Evolutionary conservation across 2,329 filamentous ascomycete genomes (phyloP), one percentile per base, ranked within the genome.

Genomic region (Chrysoporthe puriensis): DNA sequence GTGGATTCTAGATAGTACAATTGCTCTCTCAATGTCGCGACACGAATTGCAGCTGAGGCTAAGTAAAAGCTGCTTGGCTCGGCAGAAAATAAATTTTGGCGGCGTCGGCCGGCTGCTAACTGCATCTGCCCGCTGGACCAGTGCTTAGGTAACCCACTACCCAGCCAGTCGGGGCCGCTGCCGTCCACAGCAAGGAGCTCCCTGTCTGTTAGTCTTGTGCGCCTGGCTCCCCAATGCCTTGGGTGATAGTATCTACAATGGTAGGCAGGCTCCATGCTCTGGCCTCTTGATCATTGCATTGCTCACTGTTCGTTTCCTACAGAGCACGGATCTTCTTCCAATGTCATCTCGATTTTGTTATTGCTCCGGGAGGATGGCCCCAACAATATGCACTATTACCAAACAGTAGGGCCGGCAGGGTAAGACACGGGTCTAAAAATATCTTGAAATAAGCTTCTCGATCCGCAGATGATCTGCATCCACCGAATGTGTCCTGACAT

Each of bases 351-450:
- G n/a, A 34, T 21, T 21, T 21, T 32, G 11, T 54, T 34, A 21
- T 54, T 54, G 26, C 50, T 48, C 26, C 13, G 16, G 50, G 50
- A 11, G 32, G 21, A 54, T 13, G 50, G 14, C 11, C 9, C 34
- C 21, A 36, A 60, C 13, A n/a, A 32, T 93, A 26, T 70, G n/a
- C 21, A 63, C n/a, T 9, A 44, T 26, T 26, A 26, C 26, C 34
- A n/a, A 2, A 36, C 4, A 43, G 40, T 56, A 36, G 21, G 34
- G 61, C 18, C 26, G 46, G 18, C 46, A 52, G 61, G 50, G 60
- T 43, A 48, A 36, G 21, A 26, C 18, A 32, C 7, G 59, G 26
- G 16, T 61, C 59, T 61, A 61, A 48, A 61, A 61, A 61, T 61
- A 61, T 34, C 59, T 32, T 36, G 13, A 61, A 61, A 61, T 61